These are phyloP conservation scores for Cyclotella choctawhatcheeana DNA, from an alignment of 108 stramenopile genomes.

Conservation along the genomic window DNA sequence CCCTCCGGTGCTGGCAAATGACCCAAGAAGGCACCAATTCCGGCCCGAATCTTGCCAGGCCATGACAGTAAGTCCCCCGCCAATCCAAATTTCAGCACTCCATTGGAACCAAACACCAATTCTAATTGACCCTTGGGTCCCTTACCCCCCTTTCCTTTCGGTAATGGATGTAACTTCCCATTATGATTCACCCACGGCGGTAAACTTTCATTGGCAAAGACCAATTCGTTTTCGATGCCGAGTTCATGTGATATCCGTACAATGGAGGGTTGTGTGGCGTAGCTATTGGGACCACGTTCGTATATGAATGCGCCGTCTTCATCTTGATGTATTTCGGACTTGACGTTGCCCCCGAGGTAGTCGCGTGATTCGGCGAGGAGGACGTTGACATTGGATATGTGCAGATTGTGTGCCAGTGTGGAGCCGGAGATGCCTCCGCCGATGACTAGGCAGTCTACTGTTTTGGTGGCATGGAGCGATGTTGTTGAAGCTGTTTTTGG, in stretches of 20 bases:
- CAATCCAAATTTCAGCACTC: slow-evolving; percentile 78
- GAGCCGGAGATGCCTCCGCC: slow-evolving; percentile 94
- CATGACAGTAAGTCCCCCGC: slow-evolving; percentile 84
- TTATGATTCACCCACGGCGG: slow-evolving; percentile 88
- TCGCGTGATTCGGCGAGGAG: slow-evolving; percentile 84
- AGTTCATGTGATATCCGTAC: slow-evolving; percentile 90
- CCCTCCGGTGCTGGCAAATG: slow-evolving; percentile 67
- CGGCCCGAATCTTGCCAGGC: slow-evolving; percentile 96
- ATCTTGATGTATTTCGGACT: slow-evolving; percentile 56
- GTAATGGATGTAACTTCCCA: slow-evolving; percentile 94
- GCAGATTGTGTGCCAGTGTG: slow-evolving; percentile 88
- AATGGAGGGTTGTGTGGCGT: slow-evolving; percentile 89
- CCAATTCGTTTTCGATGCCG: slow-evolving; percentile 87
- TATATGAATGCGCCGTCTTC: slow-evolving; percentile 88
- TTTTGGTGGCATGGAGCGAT: background rate
- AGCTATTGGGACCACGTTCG: slow-evolving; percentile 97
- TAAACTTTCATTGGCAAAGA: slow-evolving; percentile 88
- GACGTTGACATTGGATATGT: slow-evolving; percentile 58
- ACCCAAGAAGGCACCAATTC: slow-evolving; percentile 89
- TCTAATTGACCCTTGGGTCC: slow-evolving; percentile 85
- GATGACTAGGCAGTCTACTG: slow-evolving; percentile 86
- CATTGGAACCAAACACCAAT: slow-evolving; percentile 81
- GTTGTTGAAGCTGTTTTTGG: background rate
- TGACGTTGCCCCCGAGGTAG: slow-evolving; percentile 95
- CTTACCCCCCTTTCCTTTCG: slow-evolving; percentile 84